phyloP scores from a whole-genome alignment of 106 monocot species.

The Dioscorea zingiberensis region DNA sequence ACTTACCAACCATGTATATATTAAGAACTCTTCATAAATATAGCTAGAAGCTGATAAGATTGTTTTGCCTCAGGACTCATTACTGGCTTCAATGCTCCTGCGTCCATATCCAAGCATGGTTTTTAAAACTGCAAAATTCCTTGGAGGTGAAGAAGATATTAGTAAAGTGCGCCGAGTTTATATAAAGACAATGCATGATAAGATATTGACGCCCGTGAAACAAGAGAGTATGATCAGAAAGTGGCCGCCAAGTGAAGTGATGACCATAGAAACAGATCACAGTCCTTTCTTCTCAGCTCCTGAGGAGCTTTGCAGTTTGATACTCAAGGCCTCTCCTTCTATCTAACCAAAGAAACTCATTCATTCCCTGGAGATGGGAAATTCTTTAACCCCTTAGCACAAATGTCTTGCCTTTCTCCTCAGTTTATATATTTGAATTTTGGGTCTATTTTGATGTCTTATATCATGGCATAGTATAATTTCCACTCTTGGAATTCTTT shows the following conservation, averaged over 20 bases:
- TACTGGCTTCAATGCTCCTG: slow-evolving; percentile 34
- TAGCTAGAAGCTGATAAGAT: no score
- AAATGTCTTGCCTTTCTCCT: no score
- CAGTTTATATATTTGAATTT: no score
- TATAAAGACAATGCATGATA: slow-evolving; percentile 30
- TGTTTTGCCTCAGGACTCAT: slow-evolving; percentile 14
- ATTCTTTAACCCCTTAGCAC: no score
- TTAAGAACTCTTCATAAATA: no score
- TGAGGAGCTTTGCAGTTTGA: slow-evolving; percentile 10
- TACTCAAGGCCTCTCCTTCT: slow-evolving; percentile 4
- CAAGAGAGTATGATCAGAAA: slow-evolving; percentile 43
- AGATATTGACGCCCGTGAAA: slow-evolving; percentile 20
- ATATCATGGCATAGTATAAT: no score
- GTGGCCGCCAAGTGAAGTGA: slow-evolving; percentile 46
- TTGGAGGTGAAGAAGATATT: not conserved
- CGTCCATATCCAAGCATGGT: slow-evolving; percentile 2
- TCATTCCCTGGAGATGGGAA: no score
- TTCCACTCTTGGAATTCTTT: no score
- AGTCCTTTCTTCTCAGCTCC: slow-evolving; percentile 47
- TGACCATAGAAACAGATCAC: slow-evolving; percentile 37
- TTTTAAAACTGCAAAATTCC: not conserved
- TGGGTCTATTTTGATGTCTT: no score
- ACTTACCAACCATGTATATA: no score
- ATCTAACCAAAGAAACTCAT: not conserved
- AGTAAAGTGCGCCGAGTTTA: slow-evolving; percentile 18